Base-by-base conservation (phyloP, 192 early-diverging fungal genomes). In the Entomortierella lignicola region DNA sequence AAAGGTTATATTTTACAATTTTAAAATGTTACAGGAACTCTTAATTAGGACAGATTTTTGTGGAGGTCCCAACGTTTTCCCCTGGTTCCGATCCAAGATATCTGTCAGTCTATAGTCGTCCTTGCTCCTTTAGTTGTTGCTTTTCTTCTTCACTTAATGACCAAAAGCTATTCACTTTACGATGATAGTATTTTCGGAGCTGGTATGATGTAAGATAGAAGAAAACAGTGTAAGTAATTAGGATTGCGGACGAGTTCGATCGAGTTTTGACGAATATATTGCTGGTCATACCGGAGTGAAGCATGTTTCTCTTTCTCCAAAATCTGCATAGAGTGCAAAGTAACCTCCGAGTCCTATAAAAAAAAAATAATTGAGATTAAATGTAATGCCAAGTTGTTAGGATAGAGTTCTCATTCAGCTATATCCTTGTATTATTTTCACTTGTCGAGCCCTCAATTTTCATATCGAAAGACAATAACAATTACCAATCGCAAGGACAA, bases 91-190 rank as follows among this genome's bases (percentile, higher is more conserved):
- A 7, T 10, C 34, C 4, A 37, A 37, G 34, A 37, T 37, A 37
- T 17, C 47, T 26, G 5, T 54, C 53, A 17, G 21, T 44, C 61
- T 66, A 79, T 42, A 79, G 39, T 30, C 75, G 54, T 63, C 75
- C 75, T 66, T 79, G 75, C 27, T 79, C 75, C 63, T 66, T 79
- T n/a, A 79, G 61, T 48, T 79, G 75, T 41, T 79, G 48, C 57
- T 79, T 79, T 61, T 79, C 75, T 50, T 79, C 75, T 34, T 79
- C 75, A 37, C 75, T 79, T 42, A 79, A 39, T 42, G 75, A 79
- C 75, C 75, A 79, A 26, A 79, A 70, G 11, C 70, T 39, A 31
- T 79, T 41, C 18, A 70, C 63, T 48, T 79, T 79, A 3, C 75
- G 66, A 8, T 32, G 57, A 43, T 70, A 79, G n/a, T 30, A 66